Evolutionary conservation across 31 red algal species (phyloP), one percentile per base, ranked within the genome.

Genomic region (Asparagopsis taxiformis): DNA sequence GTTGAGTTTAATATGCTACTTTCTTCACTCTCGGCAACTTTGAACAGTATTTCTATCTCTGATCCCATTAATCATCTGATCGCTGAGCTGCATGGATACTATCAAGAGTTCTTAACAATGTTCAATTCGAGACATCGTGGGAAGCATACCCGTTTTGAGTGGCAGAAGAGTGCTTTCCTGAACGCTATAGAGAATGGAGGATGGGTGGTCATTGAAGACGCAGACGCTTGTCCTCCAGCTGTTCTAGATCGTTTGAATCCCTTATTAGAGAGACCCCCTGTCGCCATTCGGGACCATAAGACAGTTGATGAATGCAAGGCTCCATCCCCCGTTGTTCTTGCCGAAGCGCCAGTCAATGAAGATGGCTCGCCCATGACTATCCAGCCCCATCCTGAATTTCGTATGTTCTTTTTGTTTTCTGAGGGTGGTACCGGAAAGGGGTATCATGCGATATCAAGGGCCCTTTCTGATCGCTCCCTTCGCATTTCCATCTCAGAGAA

Each of bases 171-270:
- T 61, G 48, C 66, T 23, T 68, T 99, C 2, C 17, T 99, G 11
- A 48, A 74, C 6, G 87, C 96, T 44, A 82, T 85, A 50, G 79
- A 88, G 59, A 62, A 46, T 4, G 96, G 96, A 1, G 86, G 84
- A 28, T 99, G 96, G 96, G 63, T 99, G 13, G 56, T 89, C 11
- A n/a, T 99, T 51, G 65, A 74, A 13, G 52, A 85, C 48, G 96
- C 86, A 23, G 68, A 95, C 30, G 23, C 24, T 15, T 86, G 84
- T 62, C 77, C 91, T 4, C 87, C 91, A 72, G 96, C 96, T 37
- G 72, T 89, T 20, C 72, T 99, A 2, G 96, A 99, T 82, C 79
- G 88, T 17, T 65, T 99, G 11, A 99, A 95, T 69, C 96, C 96
- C 55, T 61, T 99, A 15, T 77, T 99, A 29, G 96, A 99, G 70